These are phyloP conservation scores for Vanrija pseudolonga DNA, from an alignment of 1,284 basidiomycete species.

Conservation along the genomic window DNA sequence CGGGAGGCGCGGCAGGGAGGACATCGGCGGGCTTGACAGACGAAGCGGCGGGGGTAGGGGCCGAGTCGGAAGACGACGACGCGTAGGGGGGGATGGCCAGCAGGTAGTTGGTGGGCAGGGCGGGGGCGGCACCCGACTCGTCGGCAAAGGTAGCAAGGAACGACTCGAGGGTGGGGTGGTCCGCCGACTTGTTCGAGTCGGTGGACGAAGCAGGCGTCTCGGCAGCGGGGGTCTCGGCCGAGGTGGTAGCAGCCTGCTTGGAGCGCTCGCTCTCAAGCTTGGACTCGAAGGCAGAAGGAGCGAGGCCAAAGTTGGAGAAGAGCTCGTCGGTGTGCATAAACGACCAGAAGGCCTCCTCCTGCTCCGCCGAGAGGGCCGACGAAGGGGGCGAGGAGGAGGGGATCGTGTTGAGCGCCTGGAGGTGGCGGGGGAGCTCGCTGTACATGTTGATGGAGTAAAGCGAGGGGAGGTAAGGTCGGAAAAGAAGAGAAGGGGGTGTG, in stretches of 20 bases:
- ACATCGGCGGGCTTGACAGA: conserved; percentile 23
- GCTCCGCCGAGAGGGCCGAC: conserved; percentile 27
- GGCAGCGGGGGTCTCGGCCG: background rate
- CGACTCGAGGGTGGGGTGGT: conserved; percentile 37
- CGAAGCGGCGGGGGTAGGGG: conserved; percentile 10
- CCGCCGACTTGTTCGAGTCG: conserved; percentile 7
- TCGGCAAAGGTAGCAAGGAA: conserved; percentile 43
- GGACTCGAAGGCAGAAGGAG: conserved; percentile 25
- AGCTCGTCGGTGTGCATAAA: conserved; percentile 46
- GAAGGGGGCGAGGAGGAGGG: conserved; percentile 26
- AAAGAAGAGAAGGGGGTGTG: background rate
- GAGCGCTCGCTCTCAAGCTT: conserved; percentile 6
- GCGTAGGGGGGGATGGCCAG: conserved; percentile 16
- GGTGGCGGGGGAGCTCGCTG: conserved; percentile 17
- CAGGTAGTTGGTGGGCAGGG: conserved; percentile 26
- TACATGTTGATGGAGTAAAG: conserved; percentile 7
- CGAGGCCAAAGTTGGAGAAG: conserved; percentile 38
- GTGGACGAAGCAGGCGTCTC: conserved; percentile 7
- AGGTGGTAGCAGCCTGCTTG: background rate
- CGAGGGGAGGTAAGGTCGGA: background rate
- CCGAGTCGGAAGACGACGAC: conserved; percentile 3
- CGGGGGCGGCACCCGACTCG: conserved; percentile 13
- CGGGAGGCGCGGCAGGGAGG: conserved; percentile 15
- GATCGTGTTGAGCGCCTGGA: conserved; percentile 19
- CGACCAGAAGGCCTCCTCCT: conserved; percentile 44